Evolutionary conservation across 2,329 filamentous ascomycete species (phyloP), one percentile per base, ranked within the genome.

Genomic region (Ophiostoma pallidulum): DNA sequence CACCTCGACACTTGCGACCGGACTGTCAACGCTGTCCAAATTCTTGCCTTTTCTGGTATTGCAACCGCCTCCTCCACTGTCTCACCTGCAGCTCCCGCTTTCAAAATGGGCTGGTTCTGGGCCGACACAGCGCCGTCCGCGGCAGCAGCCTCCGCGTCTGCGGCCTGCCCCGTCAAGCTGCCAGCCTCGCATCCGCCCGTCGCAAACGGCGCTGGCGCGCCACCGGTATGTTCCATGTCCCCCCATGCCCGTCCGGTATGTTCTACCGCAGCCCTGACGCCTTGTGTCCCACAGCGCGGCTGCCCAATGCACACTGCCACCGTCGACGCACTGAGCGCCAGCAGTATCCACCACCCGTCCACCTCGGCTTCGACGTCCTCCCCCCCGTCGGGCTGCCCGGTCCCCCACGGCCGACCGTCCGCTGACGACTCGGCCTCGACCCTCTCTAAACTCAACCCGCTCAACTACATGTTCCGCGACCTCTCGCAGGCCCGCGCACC

Each of bases 381-480:
- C 10, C 55, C 65, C 4, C 55, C 65, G 0, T 66, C 70, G 0
- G 63, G 62, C 55, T 72, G 71, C 49, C 73, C 73, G 24, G 66
- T 75, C 0, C 49, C 47, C 2, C 53, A 54, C 39, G 41, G n/a
- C n/a, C n/a, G n/a, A n/a, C n/a, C 44, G 3, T 18, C 28, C 5
- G 24, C 26, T 4, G 58, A 40, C 51, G 57, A 35, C 47, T 54
- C 19, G 20, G 52, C 10, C 51, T 55, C 58, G 3, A 49, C 53
- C 3, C 47, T 80, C 9, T 78, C 76, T 3, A 75, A 73, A 58
- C 67, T 80, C 46, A 80, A 80, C 59, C 77, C 77, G 5, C 74
- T 98, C 45, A 98, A 98, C 71, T 96, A 91, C 73, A 98, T 98
- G 91, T 94, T 94, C 64, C 74, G 78, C 35, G 79, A 84, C 52